Base-by-base conservation (phyloP, 345 rosid species). In the Murraya koenigii region DNA sequence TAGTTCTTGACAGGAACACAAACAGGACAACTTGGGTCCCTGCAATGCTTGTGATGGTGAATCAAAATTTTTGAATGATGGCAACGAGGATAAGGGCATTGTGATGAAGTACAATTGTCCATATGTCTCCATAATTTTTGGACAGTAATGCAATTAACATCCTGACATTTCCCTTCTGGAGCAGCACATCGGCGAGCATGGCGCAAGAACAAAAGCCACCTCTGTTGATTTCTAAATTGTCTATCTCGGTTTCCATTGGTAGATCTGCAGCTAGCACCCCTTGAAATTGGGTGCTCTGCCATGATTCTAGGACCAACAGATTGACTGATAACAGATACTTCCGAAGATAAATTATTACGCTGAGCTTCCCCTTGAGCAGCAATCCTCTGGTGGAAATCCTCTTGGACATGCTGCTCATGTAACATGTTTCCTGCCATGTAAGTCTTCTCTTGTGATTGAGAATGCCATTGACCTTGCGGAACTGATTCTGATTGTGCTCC, bases 181-280 rank as follows among this genome's bases (percentile, higher is more conserved):
- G 92, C 87, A 72, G 89, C 74, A 84, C 99, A 96, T 74, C 81
- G 75, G 41, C 92, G 91, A 65, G 99, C 98, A 89, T 96, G 99
- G 66, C 89, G 85, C 81, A 96, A 81, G 81, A 94, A 88, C 85
- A 96, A 80, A 79, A 96, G 93, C 99, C 99, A 96, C 78, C 80
- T 91, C 82, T 84, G 88, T 81, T 96, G 99, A 78, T 88, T 85
- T 70, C 85, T 85, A 69, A 86, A 91, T 77, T 88, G 91, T 66
- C 81, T 84, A 49, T 92, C 94, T 44, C 79, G 88, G 76, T 82
- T 85, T 68, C 90, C 86, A 66, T 84, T 89, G 81, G 86, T 89
- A 60, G 83, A 83, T 83, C 84, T 90, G 80, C 70, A 86, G 70
- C 85, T 66, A 30, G 88, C 79, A 72, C 84, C 79, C 66, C 78